A percentile compares a stretch with the other conserved stretches of the same genome.
phyloP scores from a whole-genome alignment of 2,329 filamentous ascomycete species.

The Aureobasidium uvarum region DNA sequence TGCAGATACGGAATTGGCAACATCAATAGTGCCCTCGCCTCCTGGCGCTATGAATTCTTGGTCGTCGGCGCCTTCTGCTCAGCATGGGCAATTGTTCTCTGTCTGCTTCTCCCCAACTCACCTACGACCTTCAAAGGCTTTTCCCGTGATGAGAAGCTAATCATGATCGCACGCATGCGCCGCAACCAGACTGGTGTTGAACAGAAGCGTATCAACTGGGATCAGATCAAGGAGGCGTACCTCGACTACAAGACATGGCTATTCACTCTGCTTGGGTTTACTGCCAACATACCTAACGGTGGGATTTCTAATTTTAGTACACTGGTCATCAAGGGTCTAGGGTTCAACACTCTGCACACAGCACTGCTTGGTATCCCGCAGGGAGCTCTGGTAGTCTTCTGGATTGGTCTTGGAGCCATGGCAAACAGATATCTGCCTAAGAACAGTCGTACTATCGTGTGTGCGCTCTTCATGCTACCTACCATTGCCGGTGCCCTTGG shows the following conservation, averaged over 20 bases:
- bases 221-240: slow-evolving; percentile 57
- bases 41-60: slow-evolving; percentile 68
- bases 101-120: slow-evolving; percentile 57
- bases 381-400: slow-evolving; percentile 51
- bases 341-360: slow-evolving; percentile 55
- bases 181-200: slow-evolving; percentile 58
- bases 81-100: slow-evolving; percentile 59
- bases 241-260: slow-evolving; percentile 60
- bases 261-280: slow-evolving; percentile 53
- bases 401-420: slow-evolving; percentile 51
- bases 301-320: slow-evolving; percentile 60
- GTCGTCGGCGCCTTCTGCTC: slow-evolving; percentile 59
- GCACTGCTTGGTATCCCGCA: slow-evolving; percentile 56
- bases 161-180: slow-evolving; percentile 56
- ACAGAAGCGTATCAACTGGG: slow-evolving; percentile 56
- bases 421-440: slow-evolving; percentile 45
- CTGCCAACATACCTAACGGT: slow-evolving; percentile 56
- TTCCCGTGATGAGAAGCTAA: slow-evolving; percentile 51
- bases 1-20: slow-evolving; percentile 58
- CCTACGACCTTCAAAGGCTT: slow-evolving; percentile 57
- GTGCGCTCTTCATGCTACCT: slow-evolving; percentile 56
- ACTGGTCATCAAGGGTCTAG: slow-evolving; percentile 58
- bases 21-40: slow-evolving; percentile 55
- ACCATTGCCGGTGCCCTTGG: slow-evolving; percentile 60
- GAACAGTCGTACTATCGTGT: slow-evolving; percentile 46